Conservation (phyloP, 164 flowering plant species). For the Echeveria elegans region DNA sequence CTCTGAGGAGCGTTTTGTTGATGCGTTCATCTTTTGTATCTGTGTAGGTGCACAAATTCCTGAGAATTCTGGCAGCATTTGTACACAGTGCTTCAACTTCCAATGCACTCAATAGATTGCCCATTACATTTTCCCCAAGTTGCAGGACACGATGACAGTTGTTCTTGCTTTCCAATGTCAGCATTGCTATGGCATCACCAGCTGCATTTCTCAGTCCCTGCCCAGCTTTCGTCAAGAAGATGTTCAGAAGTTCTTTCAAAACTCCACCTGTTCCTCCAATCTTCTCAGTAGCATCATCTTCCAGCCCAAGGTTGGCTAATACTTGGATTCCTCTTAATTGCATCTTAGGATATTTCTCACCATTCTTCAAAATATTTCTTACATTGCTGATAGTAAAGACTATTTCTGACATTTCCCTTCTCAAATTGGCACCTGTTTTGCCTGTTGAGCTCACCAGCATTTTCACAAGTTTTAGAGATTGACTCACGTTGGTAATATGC, state of each 20-base stretch:
- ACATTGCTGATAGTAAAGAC: constrained; percentile 85
- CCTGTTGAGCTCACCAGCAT: constrained; percentile 82
- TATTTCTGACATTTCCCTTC: constrained; percentile 70
- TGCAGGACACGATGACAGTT: constrained; percentile 54
- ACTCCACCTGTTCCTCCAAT: constrained; percentile 90
- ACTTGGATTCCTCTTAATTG: constrained; percentile 65
- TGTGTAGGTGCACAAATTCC: constrained; percentile 54
- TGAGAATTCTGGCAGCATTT: constrained; percentile 71
- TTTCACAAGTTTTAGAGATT: constrained; percentile 65
- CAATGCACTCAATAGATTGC: constrained; percentile 38
- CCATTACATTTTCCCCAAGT: too few relatives aligned
- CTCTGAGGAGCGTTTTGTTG: constrained; percentile 15
- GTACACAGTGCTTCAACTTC: constrained; percentile 34
- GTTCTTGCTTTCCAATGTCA: constrained; percentile 56
- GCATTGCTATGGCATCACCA: constrained; percentile 86
- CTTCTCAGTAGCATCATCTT: constrained; percentile 71
- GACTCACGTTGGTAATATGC: constrained; percentile 45
- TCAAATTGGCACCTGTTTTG: constrained; percentile 51
- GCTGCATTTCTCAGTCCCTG: constrained; percentile 48
- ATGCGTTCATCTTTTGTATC: constrained; percentile 32
- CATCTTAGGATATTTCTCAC: constrained; percentile 44
- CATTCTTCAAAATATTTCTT: constrained; percentile 59
- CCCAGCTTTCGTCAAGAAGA: constrained; percentile 42
- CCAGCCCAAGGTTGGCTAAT: constrained; percentile 60
- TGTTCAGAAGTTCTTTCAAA: constrained; percentile 42